Base-by-base conservation (phyloP, 148 eudicot genomes). In the Beta vulgaris region DNA sequence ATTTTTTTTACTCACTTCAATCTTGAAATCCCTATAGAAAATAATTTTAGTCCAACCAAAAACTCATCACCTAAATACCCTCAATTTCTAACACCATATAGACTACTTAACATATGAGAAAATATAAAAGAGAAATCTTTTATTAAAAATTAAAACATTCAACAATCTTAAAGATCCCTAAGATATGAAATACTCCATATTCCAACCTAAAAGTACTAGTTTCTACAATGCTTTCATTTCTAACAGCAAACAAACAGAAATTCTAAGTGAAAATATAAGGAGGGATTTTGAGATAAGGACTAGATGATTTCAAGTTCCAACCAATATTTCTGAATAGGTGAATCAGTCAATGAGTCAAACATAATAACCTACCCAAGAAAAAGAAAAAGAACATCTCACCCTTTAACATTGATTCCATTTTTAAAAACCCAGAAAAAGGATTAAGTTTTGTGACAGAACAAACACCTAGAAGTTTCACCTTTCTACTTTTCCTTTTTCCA, bases 1-100 rank as follows among this genome's bases (percentile, higher is more conserved):
- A 64, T 7, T 63, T 61, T 61, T 61, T 23, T 54, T 25, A 72
- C 73, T 64, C 32, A 70, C 54, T 77, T 76, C 79, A 82, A 71
- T 65, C 54, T 72, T 32, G 71, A 81, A 72, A 76, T 55, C 58
- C 69, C 79, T 69, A 65, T 16, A 76, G 34, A 32, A 12, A 12
- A 57, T 14, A 68, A 29, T 21, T n/a, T 12, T 13, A 32, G 3
- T 46, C 59, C 39, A 68, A 43, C 34, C 48, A n/a, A 60, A 59
- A 16, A 28, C 1, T 34, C n/a, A 19, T 40, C 21, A 21, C 29
- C 53, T 67, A 1, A 12, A 3, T 3, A 39, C 3, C 49, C 26
- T 25, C 71, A 67, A 66, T 42, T 13, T 14, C 32, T 42, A 67
- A 0, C 32, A 63, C 0, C 68, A 63, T 25, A 42, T 35, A 67